These are phyloP conservation scores for Melampsora medusae DNA, from an alignment of 1,284 basidiomycete species.

Conservation along the genomic window DNA sequence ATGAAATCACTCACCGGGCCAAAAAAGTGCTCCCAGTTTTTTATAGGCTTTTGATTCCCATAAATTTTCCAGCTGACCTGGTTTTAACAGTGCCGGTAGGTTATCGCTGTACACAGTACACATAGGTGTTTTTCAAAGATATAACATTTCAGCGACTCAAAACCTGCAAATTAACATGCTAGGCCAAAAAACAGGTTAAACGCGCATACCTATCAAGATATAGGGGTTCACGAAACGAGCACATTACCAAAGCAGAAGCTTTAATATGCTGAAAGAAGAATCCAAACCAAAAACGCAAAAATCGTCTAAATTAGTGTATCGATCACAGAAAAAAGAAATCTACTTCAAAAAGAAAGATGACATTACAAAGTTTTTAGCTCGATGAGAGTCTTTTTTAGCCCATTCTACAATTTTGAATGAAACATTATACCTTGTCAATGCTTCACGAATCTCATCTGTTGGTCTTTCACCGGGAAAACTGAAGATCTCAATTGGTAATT, in stretches of 20 bases:
- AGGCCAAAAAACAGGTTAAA: too few relatives aligned
- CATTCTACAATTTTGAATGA: constrained; percentile 55
- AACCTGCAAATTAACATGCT: neutral
- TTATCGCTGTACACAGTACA: constrained; percentile 51
- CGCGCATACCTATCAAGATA: constrained; percentile 53
- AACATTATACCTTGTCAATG: constrained; percentile 55
- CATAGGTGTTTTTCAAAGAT: constrained; percentile 54
- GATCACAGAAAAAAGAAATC: neutral
- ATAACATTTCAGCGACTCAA: constrained; percentile 8
- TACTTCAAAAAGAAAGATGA: constrained; percentile 15
- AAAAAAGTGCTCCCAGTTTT: constrained; percentile 50
- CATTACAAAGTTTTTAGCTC: constrained; percentile 52
- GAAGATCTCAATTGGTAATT: constrained; percentile 57
- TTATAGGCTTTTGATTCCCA: constrained; percentile 55
- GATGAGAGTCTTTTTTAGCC: constrained; percentile 52
- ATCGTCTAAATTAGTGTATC: neutral
- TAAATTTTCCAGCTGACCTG: constrained; percentile 45
- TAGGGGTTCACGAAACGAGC: constrained; percentile 58
- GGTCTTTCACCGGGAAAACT: constrained; percentile 58
- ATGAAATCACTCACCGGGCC: constrained; percentile 55
- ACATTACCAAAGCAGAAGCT: constrained; percentile 57
- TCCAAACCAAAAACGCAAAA: neutral
- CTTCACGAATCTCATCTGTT: constrained; percentile 51
- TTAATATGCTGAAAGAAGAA: constrained; percentile 57
- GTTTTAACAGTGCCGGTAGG: constrained; percentile 42